These are phyloP conservation scores for Crithidia thermophila DNA, from an alignment of 208 protist genomes.

Conservation along the genomic window DNA sequence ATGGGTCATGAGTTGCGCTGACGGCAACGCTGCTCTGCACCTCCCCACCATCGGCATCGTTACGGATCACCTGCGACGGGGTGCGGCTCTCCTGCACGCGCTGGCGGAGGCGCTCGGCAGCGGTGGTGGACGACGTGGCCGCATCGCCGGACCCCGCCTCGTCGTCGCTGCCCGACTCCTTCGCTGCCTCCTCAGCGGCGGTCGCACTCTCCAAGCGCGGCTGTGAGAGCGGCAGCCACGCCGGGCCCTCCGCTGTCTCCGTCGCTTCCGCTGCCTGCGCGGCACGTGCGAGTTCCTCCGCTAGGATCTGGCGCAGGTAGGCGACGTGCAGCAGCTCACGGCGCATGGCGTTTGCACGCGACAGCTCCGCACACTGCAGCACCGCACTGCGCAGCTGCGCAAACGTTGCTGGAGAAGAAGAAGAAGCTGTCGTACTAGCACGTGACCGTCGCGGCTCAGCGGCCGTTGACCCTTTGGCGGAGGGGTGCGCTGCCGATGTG, in stretches of 20 bases:
- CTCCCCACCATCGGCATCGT: slow-evolving; percentile 1
- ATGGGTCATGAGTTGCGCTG: background rate
- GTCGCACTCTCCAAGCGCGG: too few relatives aligned
- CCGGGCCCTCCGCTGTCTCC: background rate
- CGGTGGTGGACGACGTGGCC: background rate
- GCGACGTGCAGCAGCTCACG: slow-evolving; percentile 47
- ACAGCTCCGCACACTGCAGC: slow-evolving; percentile 40
- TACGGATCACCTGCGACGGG: background rate
- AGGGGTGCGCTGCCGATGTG: background rate
- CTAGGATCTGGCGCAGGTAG: slow-evolving; percentile 35
- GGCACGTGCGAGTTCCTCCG: slow-evolving; percentile 2
- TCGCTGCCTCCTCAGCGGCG: too few relatives aligned
- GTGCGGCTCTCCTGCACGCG: slow-evolving; percentile 14
- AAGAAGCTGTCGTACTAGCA: too few relatives aligned
- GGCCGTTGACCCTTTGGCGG: background rate
- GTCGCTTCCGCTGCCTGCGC: background rate
- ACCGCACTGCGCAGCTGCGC: slow-evolving; percentile 18
- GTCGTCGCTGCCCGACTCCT: too few relatives aligned
- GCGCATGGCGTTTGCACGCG: slow-evolving; percentile 38
- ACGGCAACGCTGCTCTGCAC: slow-evolving; percentile 4
- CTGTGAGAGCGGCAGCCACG: background rate
- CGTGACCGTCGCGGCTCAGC: too few relatives aligned
- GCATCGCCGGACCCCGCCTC: background rate
- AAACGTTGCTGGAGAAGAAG: too few relatives aligned
- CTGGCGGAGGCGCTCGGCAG: slow-evolving; percentile 13